Percentiles rank a stretch among this genome's conserved stretches.
phyloP scores from a whole-genome alignment of 176 grass and related monocot species.

The Oryza brachyantha region DNA sequence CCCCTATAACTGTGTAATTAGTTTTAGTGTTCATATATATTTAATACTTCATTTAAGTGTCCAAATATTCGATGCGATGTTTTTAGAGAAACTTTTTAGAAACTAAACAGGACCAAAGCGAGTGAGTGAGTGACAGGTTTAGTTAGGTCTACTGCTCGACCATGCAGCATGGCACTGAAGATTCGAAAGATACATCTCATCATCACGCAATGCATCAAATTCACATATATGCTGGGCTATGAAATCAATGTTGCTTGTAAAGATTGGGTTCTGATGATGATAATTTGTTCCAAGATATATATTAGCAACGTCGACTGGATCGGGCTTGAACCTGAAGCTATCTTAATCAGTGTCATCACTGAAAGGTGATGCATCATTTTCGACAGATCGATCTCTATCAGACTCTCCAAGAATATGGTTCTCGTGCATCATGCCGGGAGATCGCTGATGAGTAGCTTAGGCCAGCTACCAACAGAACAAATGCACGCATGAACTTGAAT shows the following conservation, averaged over 20 bases:
- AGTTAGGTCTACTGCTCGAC: not conserved
- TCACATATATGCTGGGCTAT: not conserved
- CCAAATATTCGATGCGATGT: too few relatives aligned
- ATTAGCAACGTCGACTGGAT: not conserved
- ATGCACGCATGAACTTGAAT: not conserved
- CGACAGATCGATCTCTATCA: not conserved
- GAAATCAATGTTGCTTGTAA: not conserved
- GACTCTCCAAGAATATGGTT: conserved; percentile 29
- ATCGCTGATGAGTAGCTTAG: not conserved
- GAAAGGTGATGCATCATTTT: conserved; percentile 17
- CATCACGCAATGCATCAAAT: not conserved
- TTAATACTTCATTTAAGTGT: too few relatives aligned
- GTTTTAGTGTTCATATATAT: too few relatives aligned
- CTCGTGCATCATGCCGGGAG: not conserved
- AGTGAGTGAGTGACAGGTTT: not conserved
- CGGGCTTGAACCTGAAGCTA: conserved; percentile 3
- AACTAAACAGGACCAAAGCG: too few relatives aligned
- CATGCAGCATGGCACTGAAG: not conserved
- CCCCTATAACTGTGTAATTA: too few relatives aligned
- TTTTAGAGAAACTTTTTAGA: too few relatives aligned
- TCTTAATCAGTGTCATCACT: not conserved
- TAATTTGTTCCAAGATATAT: not conserved
- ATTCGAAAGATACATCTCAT: not conserved
- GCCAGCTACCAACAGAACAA: not conserved
- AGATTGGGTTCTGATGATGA: not conserved